Percentiles rank a stretch among this genome's conserved stretches.
Conservation (phyloP, 2,329 filamentous ascomycete species). For the Fusarium sp. region DNA sequence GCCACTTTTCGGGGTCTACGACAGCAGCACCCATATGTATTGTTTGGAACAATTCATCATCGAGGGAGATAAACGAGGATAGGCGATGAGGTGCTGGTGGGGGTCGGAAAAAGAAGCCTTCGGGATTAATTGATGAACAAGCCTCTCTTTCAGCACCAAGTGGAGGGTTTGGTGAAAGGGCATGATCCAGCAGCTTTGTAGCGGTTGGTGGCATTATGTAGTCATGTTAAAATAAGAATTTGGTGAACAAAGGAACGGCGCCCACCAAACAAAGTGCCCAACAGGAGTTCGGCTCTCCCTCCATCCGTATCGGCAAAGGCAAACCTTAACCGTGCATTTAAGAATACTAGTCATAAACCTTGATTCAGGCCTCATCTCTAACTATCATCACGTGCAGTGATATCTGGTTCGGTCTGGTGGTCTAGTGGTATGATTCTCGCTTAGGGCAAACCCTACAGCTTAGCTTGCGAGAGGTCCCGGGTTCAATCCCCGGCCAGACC, state of each 20-base stretch:
- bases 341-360: background rate
- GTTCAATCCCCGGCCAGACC: conserved; percentile 62
- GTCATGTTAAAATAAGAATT: background rate
- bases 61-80: background rate
- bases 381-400: conserved; percentile 1
- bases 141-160: conserved; percentile 1
- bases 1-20: background rate
- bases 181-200: fast-evolving
- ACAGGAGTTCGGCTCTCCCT: background rate
- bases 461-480: conserved; percentile 60
- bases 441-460: conserved; percentile 66
- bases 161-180: fast-evolving
- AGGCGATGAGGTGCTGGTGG: conserved; percentile 12
- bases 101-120: conserved; percentile 10
- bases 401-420: conserved; percentile 59
- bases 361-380: background rate
- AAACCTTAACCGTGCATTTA: background rate
- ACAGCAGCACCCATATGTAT: conserved; percentile 27
- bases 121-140: background rate
- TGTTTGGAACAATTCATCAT: conserved; percentile 14
- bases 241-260: fast-evolving
- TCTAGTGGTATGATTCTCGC: conserved; percentile 80
- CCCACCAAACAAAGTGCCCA: too few relatives aligned
- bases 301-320: background rate
- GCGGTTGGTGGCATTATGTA: background rate